phyloP scores from a whole-genome alignment of 495 filamentous ascomycete genomes.

The Aspergillus ostianus region DNA sequence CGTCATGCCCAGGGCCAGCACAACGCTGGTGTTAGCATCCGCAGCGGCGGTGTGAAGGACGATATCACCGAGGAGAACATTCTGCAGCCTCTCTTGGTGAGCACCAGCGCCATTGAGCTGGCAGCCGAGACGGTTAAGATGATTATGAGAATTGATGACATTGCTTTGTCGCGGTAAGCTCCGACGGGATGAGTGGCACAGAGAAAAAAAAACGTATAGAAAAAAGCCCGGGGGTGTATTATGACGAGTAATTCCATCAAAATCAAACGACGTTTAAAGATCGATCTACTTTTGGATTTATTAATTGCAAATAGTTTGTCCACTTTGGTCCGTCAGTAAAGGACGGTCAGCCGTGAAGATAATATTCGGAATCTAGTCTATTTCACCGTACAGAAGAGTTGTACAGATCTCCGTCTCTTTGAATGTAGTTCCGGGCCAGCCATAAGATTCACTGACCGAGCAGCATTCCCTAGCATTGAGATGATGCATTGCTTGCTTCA shows the following conservation, averaged over 20 bases:
- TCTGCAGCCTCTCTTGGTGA: slow-evolving; percentile 90
- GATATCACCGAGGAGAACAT: slow-evolving; percentile 98
- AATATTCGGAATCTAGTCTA: not conserved
- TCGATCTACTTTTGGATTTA: slow-evolving; percentile 1
- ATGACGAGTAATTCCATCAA: slow-evolving; percentile 26
- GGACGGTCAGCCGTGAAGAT: not conserved
- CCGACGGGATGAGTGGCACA: not conserved
- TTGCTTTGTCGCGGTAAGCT: slow-evolving; percentile 63
- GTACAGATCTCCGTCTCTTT: not conserved
- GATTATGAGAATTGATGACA: slow-evolving; percentile 96
- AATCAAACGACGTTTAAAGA: slow-evolving; percentile 11
- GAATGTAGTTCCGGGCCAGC: not conserved
- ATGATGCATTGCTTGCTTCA: no score
- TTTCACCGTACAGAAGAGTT: not conserved
- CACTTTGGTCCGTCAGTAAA: not conserved
- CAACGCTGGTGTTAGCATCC: slow-evolving; percentile 95
- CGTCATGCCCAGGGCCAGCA: slow-evolving; percentile 91
- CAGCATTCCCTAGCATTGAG: no score
- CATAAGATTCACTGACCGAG: not conserved
- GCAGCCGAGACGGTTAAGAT: slow-evolving; percentile 98
- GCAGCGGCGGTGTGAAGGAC: slow-evolving; percentile 90
- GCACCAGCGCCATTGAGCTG: slow-evolving; percentile 94
- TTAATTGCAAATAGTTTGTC: slow-evolving; percentile 3
- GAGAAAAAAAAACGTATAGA: slow-evolving; percentile 17
- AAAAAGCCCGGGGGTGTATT: slow-evolving; percentile 20